phyloP scores from a whole-genome alignment of 225 moss, liverwort and hornwort genomes.

The Pleurozium schreberi region DNA sequence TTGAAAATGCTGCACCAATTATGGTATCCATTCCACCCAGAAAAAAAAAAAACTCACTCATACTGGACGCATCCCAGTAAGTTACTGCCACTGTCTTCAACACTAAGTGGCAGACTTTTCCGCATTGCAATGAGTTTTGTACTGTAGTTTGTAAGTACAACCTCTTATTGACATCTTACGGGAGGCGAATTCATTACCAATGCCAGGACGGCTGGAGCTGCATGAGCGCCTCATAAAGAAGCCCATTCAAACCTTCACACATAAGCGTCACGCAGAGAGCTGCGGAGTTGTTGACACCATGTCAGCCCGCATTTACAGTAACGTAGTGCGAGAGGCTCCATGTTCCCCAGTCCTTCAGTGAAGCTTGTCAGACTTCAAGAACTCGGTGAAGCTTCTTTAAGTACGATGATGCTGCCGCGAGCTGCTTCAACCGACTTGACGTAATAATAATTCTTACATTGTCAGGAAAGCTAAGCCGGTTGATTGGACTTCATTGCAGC shows the following conservation, averaged over 20 bases:
- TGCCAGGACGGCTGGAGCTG: background rate
- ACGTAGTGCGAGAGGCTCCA: background rate
- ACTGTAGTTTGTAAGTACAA: no score
- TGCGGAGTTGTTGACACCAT: background rate
- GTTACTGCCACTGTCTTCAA: background rate
- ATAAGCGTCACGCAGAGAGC: background rate
- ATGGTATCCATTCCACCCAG: background rate
- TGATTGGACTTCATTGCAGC: background rate
- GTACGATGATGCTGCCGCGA: background rate
- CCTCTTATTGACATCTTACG: background rate
- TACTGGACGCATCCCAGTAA: background rate
- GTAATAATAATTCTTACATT: no score
- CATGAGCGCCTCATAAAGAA: background rate
- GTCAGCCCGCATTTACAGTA: background rate
- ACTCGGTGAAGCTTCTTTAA: background rate
- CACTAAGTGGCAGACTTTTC: background rate
- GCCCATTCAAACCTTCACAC: background rate
- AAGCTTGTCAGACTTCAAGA: background rate
- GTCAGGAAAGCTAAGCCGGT: background rate
- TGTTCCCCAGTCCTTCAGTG: background rate
- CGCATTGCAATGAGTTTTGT: background rate
- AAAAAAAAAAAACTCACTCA: no score
- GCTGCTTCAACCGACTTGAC: background rate
- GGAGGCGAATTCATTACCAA: background rate
- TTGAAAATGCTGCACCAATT: background rate